A percentile compares a stretch with the other conserved stretches of the same genome.
phyloP scores from a whole-genome alignment of 805 yeast genomes.

The Saturnispora gosingensis region DNA sequence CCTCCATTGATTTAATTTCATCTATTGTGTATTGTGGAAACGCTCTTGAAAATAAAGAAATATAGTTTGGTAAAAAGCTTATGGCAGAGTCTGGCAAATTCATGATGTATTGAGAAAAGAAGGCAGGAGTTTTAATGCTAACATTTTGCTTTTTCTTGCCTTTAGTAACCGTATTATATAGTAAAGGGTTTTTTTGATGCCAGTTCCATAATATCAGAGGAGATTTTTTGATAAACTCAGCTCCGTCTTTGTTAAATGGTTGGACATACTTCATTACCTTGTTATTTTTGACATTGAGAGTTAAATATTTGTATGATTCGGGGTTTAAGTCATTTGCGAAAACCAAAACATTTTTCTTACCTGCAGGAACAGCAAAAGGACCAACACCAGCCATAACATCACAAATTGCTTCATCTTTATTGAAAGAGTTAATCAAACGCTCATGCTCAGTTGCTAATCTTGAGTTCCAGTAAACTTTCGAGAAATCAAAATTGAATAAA shows the following conservation, averaged over 20 bases:
- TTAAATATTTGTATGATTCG: slow-evolving; percentile 63
- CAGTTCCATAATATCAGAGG: slow-evolving; percentile 43
- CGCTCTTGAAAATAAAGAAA: slow-evolving; percentile 52
- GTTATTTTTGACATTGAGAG: slow-evolving; percentile 54
- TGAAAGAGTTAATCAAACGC: slow-evolving; percentile 51
- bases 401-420: slow-evolving; percentile 67
- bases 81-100: slow-evolving; percentile 91
- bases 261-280: slow-evolving; percentile 50
- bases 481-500: slow-evolving; percentile 76
- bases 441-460: slow-evolving; percentile 91
- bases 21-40: slow-evolving; percentile 29
- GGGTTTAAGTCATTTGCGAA: slow-evolving; percentile 94
- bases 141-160: slow-evolving; percentile 8
- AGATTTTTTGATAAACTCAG: slow-evolving; percentile 62
- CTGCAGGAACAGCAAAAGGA: slow-evolving; percentile 96
- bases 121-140: slow-evolving; percentile 38
- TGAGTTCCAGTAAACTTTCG: slow-evolving; percentile 96
- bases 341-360: slow-evolving; percentile 67
- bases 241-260: slow-evolving; percentile 71
- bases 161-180: slow-evolving; percentile 28
- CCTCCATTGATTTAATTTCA: slow-evolving; percentile 30
- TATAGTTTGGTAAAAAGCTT: slow-evolving; percentile 66
- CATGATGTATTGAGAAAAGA: slow-evolving; percentile 76
- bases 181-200: slow-evolving; percentile 27
- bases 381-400: slow-evolving; percentile 99